Evolutionary conservation across 2,329 filamentous ascomycete species (phyloP).

Genomic region (Trichoderma koningiopsis): DNA sequence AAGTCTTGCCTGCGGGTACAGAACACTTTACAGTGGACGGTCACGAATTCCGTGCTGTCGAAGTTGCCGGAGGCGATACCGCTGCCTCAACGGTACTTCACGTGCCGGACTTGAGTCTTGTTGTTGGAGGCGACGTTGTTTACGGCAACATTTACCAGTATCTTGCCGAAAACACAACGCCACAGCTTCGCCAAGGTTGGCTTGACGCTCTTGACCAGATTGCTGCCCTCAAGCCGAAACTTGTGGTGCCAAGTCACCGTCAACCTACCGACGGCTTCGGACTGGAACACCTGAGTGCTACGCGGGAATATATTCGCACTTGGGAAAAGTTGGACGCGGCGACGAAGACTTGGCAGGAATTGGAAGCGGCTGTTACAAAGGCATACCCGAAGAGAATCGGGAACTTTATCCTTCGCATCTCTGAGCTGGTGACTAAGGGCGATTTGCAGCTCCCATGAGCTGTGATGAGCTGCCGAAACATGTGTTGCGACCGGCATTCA

Average conservation of each 20-base stretch:
- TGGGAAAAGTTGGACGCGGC: background rate
- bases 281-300: background rate
- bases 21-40: background rate
- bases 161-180: conserved; percentile 7
- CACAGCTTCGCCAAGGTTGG: background rate
- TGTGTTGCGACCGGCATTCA: too few species aligned
- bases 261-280: background rate
- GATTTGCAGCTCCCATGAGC: background rate
- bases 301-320: conserved; percentile 2
- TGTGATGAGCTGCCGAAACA: background rate
- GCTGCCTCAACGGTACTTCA: conserved; percentile 1
- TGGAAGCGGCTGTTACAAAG: background rate
- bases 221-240: background rate
- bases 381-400: conserved; percentile 10
- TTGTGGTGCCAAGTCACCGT: conserved; percentile 5
- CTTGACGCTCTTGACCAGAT: background rate
- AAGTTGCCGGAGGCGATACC: conserved; percentile 3
- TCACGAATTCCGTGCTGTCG: conserved; percentile 12
- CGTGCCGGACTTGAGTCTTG: background rate
- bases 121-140: conserved; percentile 8
- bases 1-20: background rate
- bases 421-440: conserved; percentile 4
- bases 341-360: conserved; percentile 1
- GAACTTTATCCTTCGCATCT: conserved; percentile 1
- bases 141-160: conserved; percentile 1